Conservation (phyloP, 2,329 filamentous ascomycete species). For the Colletotrichum liaoningense region DNA sequence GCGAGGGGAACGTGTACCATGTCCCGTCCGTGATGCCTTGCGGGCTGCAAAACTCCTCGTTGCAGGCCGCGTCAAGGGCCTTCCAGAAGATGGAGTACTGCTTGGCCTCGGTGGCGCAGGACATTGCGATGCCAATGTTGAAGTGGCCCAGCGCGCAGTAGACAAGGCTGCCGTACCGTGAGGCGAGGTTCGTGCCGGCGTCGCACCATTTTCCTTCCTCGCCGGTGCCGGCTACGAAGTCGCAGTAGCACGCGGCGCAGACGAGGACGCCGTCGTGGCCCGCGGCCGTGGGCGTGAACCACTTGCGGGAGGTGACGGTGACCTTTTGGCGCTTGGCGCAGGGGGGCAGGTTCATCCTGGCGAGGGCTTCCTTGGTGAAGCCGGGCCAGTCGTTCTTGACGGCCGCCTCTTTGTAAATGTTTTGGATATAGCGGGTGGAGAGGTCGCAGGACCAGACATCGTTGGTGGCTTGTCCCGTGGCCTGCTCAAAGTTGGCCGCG, state of each 20-base stretch:
- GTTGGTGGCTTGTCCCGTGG: conserved; percentile 38
- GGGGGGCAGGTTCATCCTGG: conserved; percentile 39
- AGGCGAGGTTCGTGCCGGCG: conserved; percentile 31
- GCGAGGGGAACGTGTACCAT: conserved; percentile 49
- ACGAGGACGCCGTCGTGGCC: conserved; percentile 43
- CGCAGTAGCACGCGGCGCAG: conserved; percentile 51
- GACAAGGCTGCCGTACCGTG: conserved; percentile 36
- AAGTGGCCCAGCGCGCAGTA: conserved; percentile 45
- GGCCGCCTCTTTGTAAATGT: conserved; percentile 41
- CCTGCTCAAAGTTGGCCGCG: conserved; percentile 43
- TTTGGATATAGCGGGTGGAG: conserved; percentile 43
- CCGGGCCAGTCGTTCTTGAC: conserved; percentile 43
- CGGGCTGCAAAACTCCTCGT: conserved; percentile 44
- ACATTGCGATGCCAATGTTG: conserved; percentile 45
- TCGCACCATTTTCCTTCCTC: conserved; percentile 42
- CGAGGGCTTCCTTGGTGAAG: conserved; percentile 46
- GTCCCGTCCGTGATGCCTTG: conserved; percentile 43
- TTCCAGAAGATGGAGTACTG: conserved; percentile 49
- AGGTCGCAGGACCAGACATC: conserved; percentile 51
- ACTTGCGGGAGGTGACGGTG: conserved; percentile 41
- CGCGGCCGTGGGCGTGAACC: conserved; percentile 45
- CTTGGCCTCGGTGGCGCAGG: conserved; percentile 42
- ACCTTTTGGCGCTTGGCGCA: conserved; percentile 42
- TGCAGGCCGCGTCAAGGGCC: conserved; percentile 41
- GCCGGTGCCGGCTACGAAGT: conserved; percentile 46